Base-by-base conservation (phyloP, 805 yeast genomes). In the Lachancea meyersii region DNA sequence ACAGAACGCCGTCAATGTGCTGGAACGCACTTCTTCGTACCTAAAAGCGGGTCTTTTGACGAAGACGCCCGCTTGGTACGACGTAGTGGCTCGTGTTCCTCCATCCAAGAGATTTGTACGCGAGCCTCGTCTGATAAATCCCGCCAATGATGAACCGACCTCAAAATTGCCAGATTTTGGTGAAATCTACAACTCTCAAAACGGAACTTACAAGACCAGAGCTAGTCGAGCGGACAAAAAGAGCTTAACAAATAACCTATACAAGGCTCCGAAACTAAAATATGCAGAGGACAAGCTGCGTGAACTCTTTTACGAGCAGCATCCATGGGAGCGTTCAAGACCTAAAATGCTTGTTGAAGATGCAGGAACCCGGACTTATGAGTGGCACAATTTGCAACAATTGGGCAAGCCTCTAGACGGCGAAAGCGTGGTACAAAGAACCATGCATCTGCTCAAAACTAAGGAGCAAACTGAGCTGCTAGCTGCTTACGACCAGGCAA, bases 281-380 rank as follows among this genome's bases (percentile, higher is more conserved):
- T 68, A 55, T 44, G 57, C 68, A 4, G 74, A 91, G 63, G 98
- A 93, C 64, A 79, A 82, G 53, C 65, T 93, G 52, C 78, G 98
- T 68, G 72, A 76, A 36, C 70, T 84, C 19, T 93, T 93, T 58
- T 91, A 82, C 64, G 79, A 79, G 46, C 96, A 89, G 60, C 98
- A 93, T 65, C 98, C 98, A 5, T 93, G 98, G 98, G 98, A 93
- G 65, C 70, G 89, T 41, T 86, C 97, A 1, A 76, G 95, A 52
- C 96, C 97, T 11, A 86, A 85, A 60, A 72, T 78, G 22, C 66
- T 93, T 51, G 73, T 88, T 35, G 98, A 93, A 63, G 84, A 79
- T 54, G 71, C 73, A 28, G 86, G 84, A 6, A 69, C 73, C 34
- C 86, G 83, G 35, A 56, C 61, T 6, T 70, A 71, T 45, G 87